Conservation (phyloP, 306 rosid genomes). For the Abrus precatorius region DNA sequence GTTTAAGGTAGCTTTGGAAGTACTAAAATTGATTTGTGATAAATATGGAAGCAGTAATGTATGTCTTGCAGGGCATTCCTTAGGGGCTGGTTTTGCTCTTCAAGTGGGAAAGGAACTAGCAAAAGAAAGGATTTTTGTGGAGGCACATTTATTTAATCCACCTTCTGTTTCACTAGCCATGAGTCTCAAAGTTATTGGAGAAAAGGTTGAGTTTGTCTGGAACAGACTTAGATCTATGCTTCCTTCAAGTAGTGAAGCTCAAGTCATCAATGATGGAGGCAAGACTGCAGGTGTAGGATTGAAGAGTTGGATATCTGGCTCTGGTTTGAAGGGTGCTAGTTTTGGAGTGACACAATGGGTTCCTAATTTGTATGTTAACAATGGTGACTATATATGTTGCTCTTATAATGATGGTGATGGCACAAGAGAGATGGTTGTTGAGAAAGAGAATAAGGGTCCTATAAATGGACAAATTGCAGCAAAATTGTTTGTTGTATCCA, state of each 20-base stretch:
- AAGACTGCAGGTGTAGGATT: conserved; percentile 45
- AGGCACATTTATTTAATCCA: conserved; percentile 92
- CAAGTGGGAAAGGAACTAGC: conserved; percentile 91
- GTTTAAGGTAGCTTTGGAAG: conserved; percentile 71
- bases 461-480: conserved; percentile 67
- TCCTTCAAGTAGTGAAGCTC: conserved; percentile 62
- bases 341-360: conserved; percentile 73
- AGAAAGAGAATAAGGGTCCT: conserved; percentile 62
- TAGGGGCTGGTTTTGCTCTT: conserved; percentile 96
- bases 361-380: conserved; percentile 91
- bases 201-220: conserved; percentile 81
- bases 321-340: conserved; percentile 57
- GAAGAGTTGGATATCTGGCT: conserved; percentile 63
- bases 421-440: conserved; percentile 47
- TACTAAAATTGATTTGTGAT: conserved; percentile 68
- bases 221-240: conserved; percentile 78
- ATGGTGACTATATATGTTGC: conserved; percentile 91
- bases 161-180: conserved; percentile 91
- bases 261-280: conserved; percentile 48
- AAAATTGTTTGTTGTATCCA: conserved; percentile 84
- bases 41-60: conserved; percentile 78
- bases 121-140: conserved; percentile 83
- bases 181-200: conserved; percentile 75
- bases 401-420: conserved; percentile 72
- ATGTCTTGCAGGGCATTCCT: conserved; percentile 90